Evolutionary conservation across 2,329 filamentous ascomycete genomes (phyloP).

Genomic region (Epichloe sp.): DNA sequence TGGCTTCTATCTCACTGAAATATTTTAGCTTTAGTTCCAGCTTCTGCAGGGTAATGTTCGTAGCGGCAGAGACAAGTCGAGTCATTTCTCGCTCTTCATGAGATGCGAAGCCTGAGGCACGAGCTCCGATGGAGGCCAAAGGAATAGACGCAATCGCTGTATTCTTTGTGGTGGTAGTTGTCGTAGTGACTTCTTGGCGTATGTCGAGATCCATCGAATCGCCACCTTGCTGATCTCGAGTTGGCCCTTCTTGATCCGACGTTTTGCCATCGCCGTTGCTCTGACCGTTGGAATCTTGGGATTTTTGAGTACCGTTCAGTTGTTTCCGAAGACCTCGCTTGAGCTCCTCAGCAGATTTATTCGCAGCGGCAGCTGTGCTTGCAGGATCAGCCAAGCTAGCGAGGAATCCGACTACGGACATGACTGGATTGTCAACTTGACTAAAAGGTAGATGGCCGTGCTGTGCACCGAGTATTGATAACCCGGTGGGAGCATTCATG

Average conservation of each 20-base stretch:
- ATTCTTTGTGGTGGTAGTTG: constrained; percentile 34
- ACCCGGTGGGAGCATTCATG: constrained; percentile 39
- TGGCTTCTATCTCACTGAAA: constrained; percentile 89
- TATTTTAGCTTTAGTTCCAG: constrained; percentile 91
- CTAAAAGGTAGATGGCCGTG: constrained; percentile 78
- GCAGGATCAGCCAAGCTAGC: constrained; percentile 82
- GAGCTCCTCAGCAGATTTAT: constrained; percentile 76
- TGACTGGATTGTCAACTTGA: constrained; percentile 87
- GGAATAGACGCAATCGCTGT: constrained; percentile 59
- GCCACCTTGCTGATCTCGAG: constrained; percentile 22
- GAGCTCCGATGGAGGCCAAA: constrained; percentile 73
- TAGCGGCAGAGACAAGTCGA: constrained; percentile 76
- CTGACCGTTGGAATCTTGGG: constrained; percentile 42
- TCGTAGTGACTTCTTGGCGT: constrained; percentile 37
- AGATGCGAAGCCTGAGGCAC: constrained; percentile 76
- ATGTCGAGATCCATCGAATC: constrained; percentile 54
- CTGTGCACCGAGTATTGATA: constrained; percentile 56
- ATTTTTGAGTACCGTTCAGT: constrained; percentile 46
- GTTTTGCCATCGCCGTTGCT: constrained; percentile 28
- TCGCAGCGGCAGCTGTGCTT: constrained; percentile 81
- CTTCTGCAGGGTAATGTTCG: constrained; percentile 91
- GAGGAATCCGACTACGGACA: constrained; percentile 91
- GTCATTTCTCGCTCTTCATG: constrained; percentile 97
- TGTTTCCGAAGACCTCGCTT: constrained; percentile 66
- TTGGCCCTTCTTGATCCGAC: not conserved